Conservation (phyloP, 306 rosid species). For the Sphenostylis stenocarpa region DNA sequence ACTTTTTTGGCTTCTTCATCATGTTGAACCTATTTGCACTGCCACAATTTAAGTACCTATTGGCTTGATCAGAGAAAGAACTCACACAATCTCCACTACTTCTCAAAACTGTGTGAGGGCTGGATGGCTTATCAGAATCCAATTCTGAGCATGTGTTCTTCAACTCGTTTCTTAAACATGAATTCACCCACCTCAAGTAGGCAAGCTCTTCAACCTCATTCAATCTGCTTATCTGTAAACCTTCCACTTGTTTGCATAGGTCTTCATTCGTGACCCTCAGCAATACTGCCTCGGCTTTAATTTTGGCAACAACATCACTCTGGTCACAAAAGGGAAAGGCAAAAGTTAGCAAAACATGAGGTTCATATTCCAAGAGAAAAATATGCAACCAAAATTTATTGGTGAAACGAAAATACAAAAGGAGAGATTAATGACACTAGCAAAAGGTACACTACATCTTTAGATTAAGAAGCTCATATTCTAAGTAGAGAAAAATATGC, state of each 20-base stretch:
- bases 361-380: no score
- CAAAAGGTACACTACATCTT: not conserved
- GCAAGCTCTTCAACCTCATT: slow-evolving; percentile 99
- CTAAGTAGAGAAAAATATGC: not conserved
- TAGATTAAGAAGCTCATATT: no score
- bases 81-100: slow-evolving; percentile 49
- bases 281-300: slow-evolving; percentile 86
- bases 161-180: slow-evolving; percentile 83
- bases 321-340: slow-evolving; percentile 25
- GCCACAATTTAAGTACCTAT: slow-evolving; percentile 45
- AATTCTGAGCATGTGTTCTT: slow-evolving; percentile 61
- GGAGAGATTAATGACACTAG: not conserved
- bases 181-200: slow-evolving; percentile 95
- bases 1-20: slow-evolving; percentile 75
- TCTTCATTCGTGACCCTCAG: slow-evolving; percentile 86
- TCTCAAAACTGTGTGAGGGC: slow-evolving; percentile 54
- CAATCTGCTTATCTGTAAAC: slow-evolving; percentile 83
- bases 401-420: not conserved
- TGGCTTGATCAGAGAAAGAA: slow-evolving; percentile 55
- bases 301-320: slow-evolving; percentile 77
- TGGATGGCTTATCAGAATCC: slow-evolving; percentile 58
- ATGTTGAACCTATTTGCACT: slow-evolving; percentile 57
- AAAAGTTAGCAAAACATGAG: not conserved
- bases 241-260: slow-evolving; percentile 94
- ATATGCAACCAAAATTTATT: not conserved